A percentile compares a stretch with the other conserved stretches of the same genome.
Evolutionary conservation across 805 yeast species (phyloP).

Genomic region (Wickerhamomyces hampshirensis): DNA sequence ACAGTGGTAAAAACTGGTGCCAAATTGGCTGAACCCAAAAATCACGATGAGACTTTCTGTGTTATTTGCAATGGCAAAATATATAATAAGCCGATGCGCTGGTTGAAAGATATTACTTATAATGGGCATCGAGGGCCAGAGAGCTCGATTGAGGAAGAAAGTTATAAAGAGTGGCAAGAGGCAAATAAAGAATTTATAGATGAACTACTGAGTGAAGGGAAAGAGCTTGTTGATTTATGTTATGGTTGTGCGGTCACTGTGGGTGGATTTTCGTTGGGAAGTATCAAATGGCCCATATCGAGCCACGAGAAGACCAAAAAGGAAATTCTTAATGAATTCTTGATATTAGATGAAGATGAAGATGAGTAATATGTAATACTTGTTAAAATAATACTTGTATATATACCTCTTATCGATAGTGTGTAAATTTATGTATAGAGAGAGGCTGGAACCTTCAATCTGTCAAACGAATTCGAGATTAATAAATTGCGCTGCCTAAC

Average conservation of each 20-base stretch:
- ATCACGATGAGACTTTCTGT: constrained; percentile 34
- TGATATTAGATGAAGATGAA: constrained; percentile 35
- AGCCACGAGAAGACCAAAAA: constrained; percentile 28
- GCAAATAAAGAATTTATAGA: constrained; percentile 18
- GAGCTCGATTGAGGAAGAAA: constrained; percentile 35
- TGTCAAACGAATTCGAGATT: not conserved
- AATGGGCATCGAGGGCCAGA: constrained; percentile 45
- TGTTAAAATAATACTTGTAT: not conserved
- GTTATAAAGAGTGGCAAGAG: constrained; percentile 31
- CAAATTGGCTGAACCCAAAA: constrained; percentile 53
- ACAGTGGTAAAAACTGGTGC: constrained; percentile 90
- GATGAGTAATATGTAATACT: constrained; percentile 6
- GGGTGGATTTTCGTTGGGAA: constrained; percentile 35
- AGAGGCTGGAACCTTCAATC: no score
- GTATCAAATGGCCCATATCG: constrained; percentile 35
- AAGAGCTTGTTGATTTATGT: constrained; percentile 40
- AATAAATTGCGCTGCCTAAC: no score
- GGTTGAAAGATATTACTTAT: constrained; percentile 71
- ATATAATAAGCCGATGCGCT: constrained; percentile 52
- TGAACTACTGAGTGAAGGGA: constrained; percentile 8
- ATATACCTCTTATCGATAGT: no score
- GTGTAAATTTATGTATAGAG: no score
- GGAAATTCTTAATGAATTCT: constrained; percentile 43
- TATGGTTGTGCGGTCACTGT: constrained; percentile 73
- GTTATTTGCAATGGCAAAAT: constrained; percentile 51